These are phyloP conservation scores for Suillus clintonianus DNA, from an alignment of 768 basidiomycete species.

Conservation along the genomic window DNA sequence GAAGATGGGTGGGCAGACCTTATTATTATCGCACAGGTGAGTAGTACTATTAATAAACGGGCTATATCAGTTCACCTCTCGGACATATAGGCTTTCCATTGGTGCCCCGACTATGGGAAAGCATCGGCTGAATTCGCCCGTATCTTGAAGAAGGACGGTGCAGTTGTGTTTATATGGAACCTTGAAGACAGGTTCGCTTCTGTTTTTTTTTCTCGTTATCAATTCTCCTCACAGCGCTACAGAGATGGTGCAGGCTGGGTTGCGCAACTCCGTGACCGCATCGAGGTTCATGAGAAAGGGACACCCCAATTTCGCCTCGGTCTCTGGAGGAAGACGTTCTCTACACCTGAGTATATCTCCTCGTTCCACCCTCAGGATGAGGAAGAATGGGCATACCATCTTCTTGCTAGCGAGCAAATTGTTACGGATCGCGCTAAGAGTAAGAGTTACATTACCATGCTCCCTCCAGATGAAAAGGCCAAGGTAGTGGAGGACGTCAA, in stretches of 20 bases:
- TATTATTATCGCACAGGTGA: conserved; percentile 75
- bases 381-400: conserved; percentile 51
- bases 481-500: conserved; percentile 53
- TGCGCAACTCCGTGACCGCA: conserved; percentile 64
- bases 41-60: conserved; percentile 3
- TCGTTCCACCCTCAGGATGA: conserved; percentile 64
- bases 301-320: conserved; percentile 82
- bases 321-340: conserved; percentile 73
- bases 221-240: background rate
- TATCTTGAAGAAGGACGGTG: conserved; percentile 75
- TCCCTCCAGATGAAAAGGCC: conserved; percentile 57
- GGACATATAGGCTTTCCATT: conserved; percentile 79
- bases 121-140: conserved; percentile 79
- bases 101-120: conserved; percentile 79
- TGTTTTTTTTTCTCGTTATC: background rate
- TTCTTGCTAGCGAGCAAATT: conserved; percentile 54
- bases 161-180: conserved; percentile 85
- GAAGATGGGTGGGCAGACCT: conserved; percentile 74
- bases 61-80: background rate
- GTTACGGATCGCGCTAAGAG: conserved; percentile 69
- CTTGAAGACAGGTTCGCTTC: conserved; percentile 70
- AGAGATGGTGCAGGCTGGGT: conserved; percentile 75
- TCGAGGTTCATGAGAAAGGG: conserved; percentile 67
- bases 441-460: conserved; percentile 83
- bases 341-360: conserved; percentile 57